Base-by-base conservation (phyloP, 495 filamentous ascomycete species). In the Penicillium waksmanii region DNA sequence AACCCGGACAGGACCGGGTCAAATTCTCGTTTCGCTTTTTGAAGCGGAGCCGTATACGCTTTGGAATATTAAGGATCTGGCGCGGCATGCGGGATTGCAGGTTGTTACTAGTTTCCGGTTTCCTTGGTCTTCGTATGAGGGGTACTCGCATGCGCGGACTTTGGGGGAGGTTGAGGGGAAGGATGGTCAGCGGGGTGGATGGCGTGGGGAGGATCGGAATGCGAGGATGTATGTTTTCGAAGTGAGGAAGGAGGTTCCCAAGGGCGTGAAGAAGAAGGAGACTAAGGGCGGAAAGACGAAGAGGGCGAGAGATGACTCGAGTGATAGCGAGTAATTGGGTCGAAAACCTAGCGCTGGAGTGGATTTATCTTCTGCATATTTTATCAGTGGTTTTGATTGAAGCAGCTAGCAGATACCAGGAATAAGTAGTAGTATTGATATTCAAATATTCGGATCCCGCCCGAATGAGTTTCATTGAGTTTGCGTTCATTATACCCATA, bases 1-100 rank as follows among this genome's bases (percentile, higher is more conserved):
- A 48, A 31, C 49, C 0, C 67, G 73, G 34, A 69, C 66, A 10
- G 76, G 68, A 4, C 68, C 73, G 8, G 91, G 92, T 3, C 85
- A 84, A 38, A 89, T 97, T 43, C 67, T 96, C 18, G 86, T 98
- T 1, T 96, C 93, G 2, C 72, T 97, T 5, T 98, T 98, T 69
- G 93, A 97, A 73, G 89, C 88, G 40, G 86, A 94, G 67, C 95
- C 94, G 1, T 98, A 98, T 71, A 92, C 90, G 9, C 80, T 97
- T 11, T 98, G 95, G 95, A 96, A 98, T 72, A 84, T 97, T 34
- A 84, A 86, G 18, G 92, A 96, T 71, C 76, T 98, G 18, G 95
- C 86, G 5, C 79, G 92, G 4, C 90, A 96, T 73, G 80, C 81
- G 8, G 93, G 91, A 19, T 76, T 97, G 50, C 80, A 81, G 50